phyloP scores from a whole-genome alignment of 306 rosid genomes.

The Inga oerstediana region DNA sequence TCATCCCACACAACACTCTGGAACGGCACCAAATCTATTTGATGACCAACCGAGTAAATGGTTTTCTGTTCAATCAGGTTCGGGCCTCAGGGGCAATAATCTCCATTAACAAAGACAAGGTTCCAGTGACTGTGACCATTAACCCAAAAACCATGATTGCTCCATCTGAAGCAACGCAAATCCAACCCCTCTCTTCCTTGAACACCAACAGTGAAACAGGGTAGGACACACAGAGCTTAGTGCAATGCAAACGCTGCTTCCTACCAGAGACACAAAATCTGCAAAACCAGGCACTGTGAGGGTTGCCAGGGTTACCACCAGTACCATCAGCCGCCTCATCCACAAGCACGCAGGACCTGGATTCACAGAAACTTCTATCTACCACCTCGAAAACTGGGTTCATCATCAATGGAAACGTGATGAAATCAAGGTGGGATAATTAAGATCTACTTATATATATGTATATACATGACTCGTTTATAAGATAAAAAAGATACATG shows the following conservation, averaged over 20 bases:
- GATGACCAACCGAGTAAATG: background rate
- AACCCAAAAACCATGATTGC: constrained; percentile 51
- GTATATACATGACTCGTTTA: constrained; percentile 32
- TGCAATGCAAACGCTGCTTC: constrained; percentile 69
- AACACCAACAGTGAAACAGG: constrained; percentile 64
- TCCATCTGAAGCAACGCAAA: constrained; percentile 41
- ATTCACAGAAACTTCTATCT: constrained; percentile 60
- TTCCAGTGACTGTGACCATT: constrained; percentile 54
- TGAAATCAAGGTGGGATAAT: constrained; percentile 50
- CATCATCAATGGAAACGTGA: constrained; percentile 78
- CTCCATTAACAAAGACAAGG: constrained; percentile 48
- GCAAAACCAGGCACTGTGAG: constrained; percentile 77
- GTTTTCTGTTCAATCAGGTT: constrained; percentile 36
- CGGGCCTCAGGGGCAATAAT: constrained; percentile 55
- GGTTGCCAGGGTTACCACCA: constrained; percentile 61
- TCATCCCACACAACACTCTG: background rate
- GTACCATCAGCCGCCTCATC: constrained; percentile 69
- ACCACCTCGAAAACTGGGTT: constrained; percentile 73
- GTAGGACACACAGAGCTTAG: constrained; percentile 73
- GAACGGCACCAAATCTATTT: background rate
- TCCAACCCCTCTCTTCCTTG: constrained; percentile 68
- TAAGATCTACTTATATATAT: constrained; percentile 29
- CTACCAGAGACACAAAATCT: constrained; percentile 70
- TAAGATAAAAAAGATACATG: too few relatives aligned
- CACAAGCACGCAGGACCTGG: constrained; percentile 62